A percentile compares a stretch with the other conserved stretches of the same genome.
Evolutionary conservation across 257 asterid species (phyloP).

Genomic region (Fraxinus anomala): DNA sequence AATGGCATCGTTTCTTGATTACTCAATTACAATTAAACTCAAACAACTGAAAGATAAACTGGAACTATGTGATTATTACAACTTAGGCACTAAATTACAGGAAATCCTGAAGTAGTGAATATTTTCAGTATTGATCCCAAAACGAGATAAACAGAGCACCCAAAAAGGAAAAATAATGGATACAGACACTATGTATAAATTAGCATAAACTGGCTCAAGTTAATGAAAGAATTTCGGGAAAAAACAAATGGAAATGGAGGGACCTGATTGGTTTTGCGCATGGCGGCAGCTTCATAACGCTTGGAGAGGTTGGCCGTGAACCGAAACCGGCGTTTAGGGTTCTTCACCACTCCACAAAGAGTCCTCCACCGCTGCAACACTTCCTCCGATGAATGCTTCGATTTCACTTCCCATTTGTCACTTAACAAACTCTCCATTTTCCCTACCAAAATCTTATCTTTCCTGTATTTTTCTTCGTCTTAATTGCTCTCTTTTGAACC

Average conservation of each 20-base stretch:
- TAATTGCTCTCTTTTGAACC: not conserved
- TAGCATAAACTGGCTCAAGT: not conserved
- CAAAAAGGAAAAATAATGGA: not conserved
- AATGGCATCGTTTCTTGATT: not conserved
- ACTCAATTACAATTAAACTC: not conserved
- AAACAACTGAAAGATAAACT: not conserved
- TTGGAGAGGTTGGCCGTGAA: slow-evolving; percentile 86
- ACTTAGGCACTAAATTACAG: not conserved
- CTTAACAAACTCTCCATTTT: slow-evolving; percentile 62
- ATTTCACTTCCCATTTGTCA: slow-evolving; percentile 69
- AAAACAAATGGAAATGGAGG: not conserved
- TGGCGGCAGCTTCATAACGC: slow-evolving; percentile 74
- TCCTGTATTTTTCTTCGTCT: not conserved
- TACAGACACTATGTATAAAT: no score
- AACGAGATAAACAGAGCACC: not conserved
- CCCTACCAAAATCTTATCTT: not conserved
- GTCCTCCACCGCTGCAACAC: slow-evolving; percentile 74
- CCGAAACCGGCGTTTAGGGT: slow-evolving; percentile 78
- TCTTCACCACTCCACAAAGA: slow-evolving; percentile 72
- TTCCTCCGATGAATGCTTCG: slow-evolving; percentile 76
- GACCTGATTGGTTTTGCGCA: slow-evolving; percentile 83
- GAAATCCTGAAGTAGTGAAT: not conserved
- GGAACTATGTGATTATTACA: not conserved
- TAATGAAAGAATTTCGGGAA: not conserved
- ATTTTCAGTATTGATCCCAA: not conserved